phyloP scores from a whole-genome alignment of 169 alveolate genomes.

The Plasmodium adleri region DNA sequence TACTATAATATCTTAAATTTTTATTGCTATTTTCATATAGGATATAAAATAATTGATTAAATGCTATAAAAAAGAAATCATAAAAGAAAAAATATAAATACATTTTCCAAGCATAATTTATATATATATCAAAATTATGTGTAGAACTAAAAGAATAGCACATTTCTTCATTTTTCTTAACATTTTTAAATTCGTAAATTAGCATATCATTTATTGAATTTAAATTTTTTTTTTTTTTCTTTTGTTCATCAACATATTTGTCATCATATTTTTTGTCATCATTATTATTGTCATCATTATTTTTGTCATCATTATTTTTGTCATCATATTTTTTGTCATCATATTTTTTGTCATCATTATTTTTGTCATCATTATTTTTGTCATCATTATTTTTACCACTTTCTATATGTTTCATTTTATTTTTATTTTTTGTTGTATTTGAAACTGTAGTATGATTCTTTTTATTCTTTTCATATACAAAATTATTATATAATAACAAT shows the following conservation, averaged over 20 bases:
- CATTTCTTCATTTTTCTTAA: constrained; percentile 21
- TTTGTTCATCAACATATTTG: not conserved
- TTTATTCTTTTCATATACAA: not conserved
- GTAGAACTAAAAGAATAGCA: not conserved
- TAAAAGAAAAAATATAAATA: constrained; percentile 72
- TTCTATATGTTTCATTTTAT: not conserved
- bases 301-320: not conserved
- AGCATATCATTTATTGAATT: constrained; percentile 22
- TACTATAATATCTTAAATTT: constrained; percentile 70
- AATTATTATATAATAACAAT: constrained; percentile 40
- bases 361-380: not conserved
- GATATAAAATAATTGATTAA: constrained; percentile 59
- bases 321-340: not conserved
- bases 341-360: not conserved
- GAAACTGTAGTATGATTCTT: not conserved
- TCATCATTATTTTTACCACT: not conserved
- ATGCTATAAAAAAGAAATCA: constrained; percentile 41
- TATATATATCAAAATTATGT: constrained; percentile 60
- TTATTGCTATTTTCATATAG: constrained; percentile 66
- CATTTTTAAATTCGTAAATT: constrained; percentile 50
- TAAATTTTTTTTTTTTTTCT: not conserved
- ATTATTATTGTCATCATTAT: not conserved
- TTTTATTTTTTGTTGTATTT: not conserved
- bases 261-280: not conserved
- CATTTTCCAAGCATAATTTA: constrained; percentile 44